Percentiles rank a stretch among this genome's conserved stretches.
These are phyloP conservation scores for Xylariomycetidae sp. DNA, from an alignment of 2,329 filamentous ascomycete species.

Conservation along the genomic window DNA sequence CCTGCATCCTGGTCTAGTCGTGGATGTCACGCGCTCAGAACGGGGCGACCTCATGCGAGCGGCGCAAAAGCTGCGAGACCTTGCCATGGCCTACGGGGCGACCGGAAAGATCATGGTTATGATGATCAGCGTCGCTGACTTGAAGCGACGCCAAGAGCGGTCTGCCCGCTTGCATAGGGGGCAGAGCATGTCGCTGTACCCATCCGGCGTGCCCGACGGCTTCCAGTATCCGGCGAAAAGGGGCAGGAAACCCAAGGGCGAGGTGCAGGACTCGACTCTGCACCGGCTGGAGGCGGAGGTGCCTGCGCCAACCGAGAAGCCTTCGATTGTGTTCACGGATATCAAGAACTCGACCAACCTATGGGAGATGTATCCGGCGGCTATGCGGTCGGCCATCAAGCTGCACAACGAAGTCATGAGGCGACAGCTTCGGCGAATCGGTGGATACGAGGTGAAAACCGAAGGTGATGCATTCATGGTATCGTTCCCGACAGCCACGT, in stretches of 20 bases:
- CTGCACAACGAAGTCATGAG: slow-evolving; percentile 97
- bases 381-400: slow-evolving; percentile 95
- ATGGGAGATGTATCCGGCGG: slow-evolving; percentile 91
- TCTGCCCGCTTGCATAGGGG: slow-evolving; percentile 63
- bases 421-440: slow-evolving; percentile 83
- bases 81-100: slow-evolving; percentile 92
- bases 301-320: slow-evolving; percentile 81
- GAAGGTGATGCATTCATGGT: slow-evolving; percentile 99
- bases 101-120: slow-evolving; percentile 98
- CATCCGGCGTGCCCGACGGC: slow-evolving; percentile 67
- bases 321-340: slow-evolving; percentile 94
- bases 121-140: slow-evolving; percentile 88
- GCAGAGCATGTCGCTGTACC: slow-evolving; percentile 79
- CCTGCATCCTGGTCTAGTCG: slow-evolving; percentile 79
- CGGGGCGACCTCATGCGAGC: slow-evolving; percentile 89
- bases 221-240: slow-evolving; percentile 58
- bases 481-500: slow-evolving; percentile 92
- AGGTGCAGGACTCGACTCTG: slow-evolving; percentile 77
- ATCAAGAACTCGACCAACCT: slow-evolving; percentile 97
- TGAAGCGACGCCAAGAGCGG: slow-evolving; percentile 75
- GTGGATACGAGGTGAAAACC: slow-evolving; percentile 98
- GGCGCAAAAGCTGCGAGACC: slow-evolving; percentile 86
- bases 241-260: slow-evolving; percentile 55
- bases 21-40: slow-evolving; percentile 84
- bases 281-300: slow-evolving; percentile 85